Base-by-base conservation (phyloP, 768 basidiomycete genomes). In the Paxillus ammoniavirescens region DNA sequence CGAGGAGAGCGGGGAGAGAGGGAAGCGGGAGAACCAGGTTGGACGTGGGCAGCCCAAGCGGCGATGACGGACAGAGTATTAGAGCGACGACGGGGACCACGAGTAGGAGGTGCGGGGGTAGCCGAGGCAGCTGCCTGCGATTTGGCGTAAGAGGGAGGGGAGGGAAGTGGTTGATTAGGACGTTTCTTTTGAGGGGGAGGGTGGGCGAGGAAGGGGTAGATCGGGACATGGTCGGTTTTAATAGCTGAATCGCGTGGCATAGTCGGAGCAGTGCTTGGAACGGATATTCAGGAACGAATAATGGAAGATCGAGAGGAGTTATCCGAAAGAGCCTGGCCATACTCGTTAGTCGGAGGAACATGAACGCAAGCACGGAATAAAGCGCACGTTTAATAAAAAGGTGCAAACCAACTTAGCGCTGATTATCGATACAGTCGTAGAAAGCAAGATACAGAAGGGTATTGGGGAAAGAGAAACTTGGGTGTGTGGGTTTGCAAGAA, bases 1-100 rank as follows among this genome's bases (percentile, higher is more conserved):
- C 61, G 60, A 3, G 78, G 73, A 5, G 76, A 77, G 30, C 63
- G 61, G 2, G 78, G 75, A 35, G 75, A 69, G n/a, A 61, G 47
- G 10, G 76, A 72, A 0, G 69, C 74, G 3, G 87, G 87, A 14
- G 87, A 83, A 6, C 87, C 87, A 5, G 87, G 88, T 52, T 85
- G 82, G 50, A 90, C 84, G 57, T 72, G 75, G 17, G 81, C 71
- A 5, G 81, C 84, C 88, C 88, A 91, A 37, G 80, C 58, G 14
- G 78, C 62, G 43, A 89, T 86, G 37, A 75, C 62, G 2, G 78
- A 71, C 58, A 75, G 75, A 2, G 81, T 77, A 49, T 71, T 75
- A 18, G 81, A 77, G 57, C 74, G 73, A 46, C 65, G 68, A 12
- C 69, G 52, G 42, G 37, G n/a, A 5, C 43, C 50, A 8, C 50